These are phyloP conservation scores for Grosmannia clavigera DNA, from an alignment of 2,329 filamentous ascomycete species.

Conservation along the genomic window DNA sequence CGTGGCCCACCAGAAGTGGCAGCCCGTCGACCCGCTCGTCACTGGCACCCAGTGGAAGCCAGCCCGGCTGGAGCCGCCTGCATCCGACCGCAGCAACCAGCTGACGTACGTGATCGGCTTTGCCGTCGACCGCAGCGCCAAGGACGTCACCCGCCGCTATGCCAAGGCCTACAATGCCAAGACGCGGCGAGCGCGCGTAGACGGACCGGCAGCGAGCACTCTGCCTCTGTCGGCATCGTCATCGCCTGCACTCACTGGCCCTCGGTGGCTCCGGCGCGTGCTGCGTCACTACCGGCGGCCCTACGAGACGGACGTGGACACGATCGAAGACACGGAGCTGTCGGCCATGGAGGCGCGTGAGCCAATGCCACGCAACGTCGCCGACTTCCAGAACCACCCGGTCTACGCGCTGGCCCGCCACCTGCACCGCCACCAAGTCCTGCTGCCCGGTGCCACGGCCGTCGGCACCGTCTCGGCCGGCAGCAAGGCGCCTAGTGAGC, in stretches of 20 bases:
- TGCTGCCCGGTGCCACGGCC: constrained; percentile 55
- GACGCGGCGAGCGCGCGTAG: constrained; percentile 70
- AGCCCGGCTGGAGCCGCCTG: constrained; percentile 67
- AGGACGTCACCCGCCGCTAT: constrained; percentile 82
- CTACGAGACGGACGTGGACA: constrained; percentile 52
- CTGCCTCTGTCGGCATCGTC: background rate
- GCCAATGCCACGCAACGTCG: constrained; percentile 73
- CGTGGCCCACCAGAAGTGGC: constrained; percentile 78
- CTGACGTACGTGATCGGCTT: constrained; percentile 81
- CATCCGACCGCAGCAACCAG: constrained; percentile 61
- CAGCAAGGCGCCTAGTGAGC: constrained; percentile 45
- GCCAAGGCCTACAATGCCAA: constrained; percentile 83
- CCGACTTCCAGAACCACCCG: constrained; percentile 80
- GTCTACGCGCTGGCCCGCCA: constrained; percentile 77
- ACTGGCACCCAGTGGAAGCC: constrained; percentile 69
- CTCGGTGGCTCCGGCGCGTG: constrained; percentile 39
- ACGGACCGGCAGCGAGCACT: constrained; percentile 23
- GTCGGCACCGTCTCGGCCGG: constrained; percentile 70
- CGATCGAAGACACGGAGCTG: constrained; percentile 72
- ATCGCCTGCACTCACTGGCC: constrained; percentile 2
- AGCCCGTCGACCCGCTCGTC: constrained; percentile 74
- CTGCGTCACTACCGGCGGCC: constrained; percentile 34
- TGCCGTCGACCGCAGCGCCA: constrained; percentile 62
- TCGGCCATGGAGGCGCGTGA: constrained; percentile 59
- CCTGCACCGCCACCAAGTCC: constrained; percentile 68